phyloP scores from a whole-genome alignment of 805 yeast species.

The Yamadazyma ubonensis region DNA sequence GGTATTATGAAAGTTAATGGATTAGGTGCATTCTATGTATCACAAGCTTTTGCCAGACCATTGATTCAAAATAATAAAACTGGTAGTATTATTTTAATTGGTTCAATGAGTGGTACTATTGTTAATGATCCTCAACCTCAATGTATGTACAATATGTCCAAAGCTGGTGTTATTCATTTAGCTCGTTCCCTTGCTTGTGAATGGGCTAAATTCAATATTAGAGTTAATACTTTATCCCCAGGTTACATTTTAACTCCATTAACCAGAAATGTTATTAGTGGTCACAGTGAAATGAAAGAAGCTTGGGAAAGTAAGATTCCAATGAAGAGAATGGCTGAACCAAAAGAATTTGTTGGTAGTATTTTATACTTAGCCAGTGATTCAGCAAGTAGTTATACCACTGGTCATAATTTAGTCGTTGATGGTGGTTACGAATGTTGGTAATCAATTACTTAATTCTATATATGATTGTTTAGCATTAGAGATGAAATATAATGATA shows the following conservation, averaged over 20 bases:
- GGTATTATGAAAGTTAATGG: constrained; percentile 68
- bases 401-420: constrained; percentile 79
- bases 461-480: constrained; percentile 4
- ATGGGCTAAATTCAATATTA: constrained; percentile 74
- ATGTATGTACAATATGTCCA: constrained; percentile 78
- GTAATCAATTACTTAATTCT: constrained; percentile 41
- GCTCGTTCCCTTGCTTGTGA: constrained; percentile 74
- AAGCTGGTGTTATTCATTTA: constrained; percentile 83
- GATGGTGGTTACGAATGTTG: constrained; percentile 89
- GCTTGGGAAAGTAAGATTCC: constrained; percentile 75
- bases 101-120: constrained; percentile 78
- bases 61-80: constrained; percentile 53
- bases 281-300: constrained; percentile 59
- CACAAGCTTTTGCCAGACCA: constrained; percentile 72
- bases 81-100: constrained; percentile 67
- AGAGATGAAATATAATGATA: constrained; percentile 7
- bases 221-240: constrained; percentile 77
- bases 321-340: constrained; percentile 81
- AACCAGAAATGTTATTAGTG: constrained; percentile 67
- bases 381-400: constrained; percentile 72
- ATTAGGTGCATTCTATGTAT: constrained; percentile 69
- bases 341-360: constrained; percentile 78
- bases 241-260: constrained; percentile 80
- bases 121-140: constrained; percentile 81
- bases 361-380: constrained; percentile 70